A percentile compares a stretch with the other conserved stretches of the same genome.
Conservation (phyloP, 1,284 basidiomycete species). For the Microstroma glucosiphilum region DNA sequence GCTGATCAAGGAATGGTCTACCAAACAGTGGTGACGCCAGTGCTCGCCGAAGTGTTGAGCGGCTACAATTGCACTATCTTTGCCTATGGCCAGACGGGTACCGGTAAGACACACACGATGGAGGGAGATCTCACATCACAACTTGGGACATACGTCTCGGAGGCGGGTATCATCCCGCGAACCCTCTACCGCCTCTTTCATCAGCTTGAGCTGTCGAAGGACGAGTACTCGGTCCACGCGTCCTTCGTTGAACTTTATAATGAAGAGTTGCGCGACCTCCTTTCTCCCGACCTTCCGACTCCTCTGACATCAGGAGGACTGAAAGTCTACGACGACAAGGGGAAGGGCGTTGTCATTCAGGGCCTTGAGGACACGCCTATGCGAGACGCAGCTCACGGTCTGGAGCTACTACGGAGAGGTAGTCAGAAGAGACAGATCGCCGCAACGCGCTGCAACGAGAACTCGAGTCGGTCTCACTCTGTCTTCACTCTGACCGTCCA, state of each 20-base stretch:
- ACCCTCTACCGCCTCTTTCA: constrained; percentile 87
- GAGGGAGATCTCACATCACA: constrained; percentile 48
- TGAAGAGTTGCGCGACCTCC: constrained; percentile 69
- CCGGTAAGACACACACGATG: constrained; percentile 76
- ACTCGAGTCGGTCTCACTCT: constrained; percentile 88
- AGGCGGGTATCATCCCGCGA: constrained; percentile 96
- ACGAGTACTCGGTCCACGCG: constrained; percentile 86
- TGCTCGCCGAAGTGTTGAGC: constrained; percentile 83
- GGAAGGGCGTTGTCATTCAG: constrained; percentile 76
- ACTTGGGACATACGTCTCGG: constrained; percentile 71
- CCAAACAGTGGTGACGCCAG: constrained; percentile 82
- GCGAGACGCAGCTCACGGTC: constrained; percentile 74
- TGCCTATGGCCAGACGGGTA: constrained; percentile 97
- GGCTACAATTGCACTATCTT: constrained; percentile 99
- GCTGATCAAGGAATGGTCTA: constrained; percentile 94
- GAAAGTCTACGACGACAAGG: constrained; percentile 78
- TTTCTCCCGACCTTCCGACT: constrained; percentile 59
- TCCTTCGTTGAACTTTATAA: constrained; percentile 98
- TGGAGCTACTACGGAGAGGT: constrained; percentile 78
- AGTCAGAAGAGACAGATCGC: constrained; percentile 87
- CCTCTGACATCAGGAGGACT: constrained; percentile 55
- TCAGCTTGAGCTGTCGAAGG: constrained; percentile 64
- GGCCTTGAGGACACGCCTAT: constrained; percentile 87
- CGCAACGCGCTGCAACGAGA: constrained; percentile 95
- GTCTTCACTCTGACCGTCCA: constrained; percentile 96